Evolutionary conservation across 805 yeast genomes (phyloP), one percentile per base, ranked within the genome.

Genomic region (Kuraishia ogatae): DNA sequence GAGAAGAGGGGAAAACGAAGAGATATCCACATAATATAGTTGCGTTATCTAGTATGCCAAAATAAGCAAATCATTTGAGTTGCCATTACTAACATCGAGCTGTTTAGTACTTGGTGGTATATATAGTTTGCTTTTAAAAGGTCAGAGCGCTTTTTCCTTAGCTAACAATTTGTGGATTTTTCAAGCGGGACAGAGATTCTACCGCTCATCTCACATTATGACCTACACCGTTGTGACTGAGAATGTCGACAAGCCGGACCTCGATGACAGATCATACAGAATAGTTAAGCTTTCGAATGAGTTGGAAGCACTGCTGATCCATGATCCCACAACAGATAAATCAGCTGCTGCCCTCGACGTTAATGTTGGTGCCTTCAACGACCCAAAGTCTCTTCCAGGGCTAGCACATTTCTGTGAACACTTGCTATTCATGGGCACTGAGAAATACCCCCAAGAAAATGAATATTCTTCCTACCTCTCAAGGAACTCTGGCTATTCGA

Each of bases 401-500:
- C 71, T 88, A 56, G 96, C 96, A 6, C 96, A 88, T 71, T 87
- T 87, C 64, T 81, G 85, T 65, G 87, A 82, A 62, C 87, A 87
- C 67, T 73, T 87, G 57, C 72, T 87, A 57, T 87, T 87, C 67
- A 84, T 87, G 89, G 93, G 93, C 21, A 87, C 93, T 5, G 75
- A 77, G 58, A 86, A 86, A 68, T 87, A 83, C 64, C 94, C 93
- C 1, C 73, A 75, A 51, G 94, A 87, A 63, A 85, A 84, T 65
- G 93, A 85, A 58, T 87, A 87, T 67, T 70, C 86, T 50, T 81
- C 85, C 53, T 94, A 78, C 67, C 72, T 93, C 55, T 78, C 96
- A 8, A 83, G 86, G 58, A 96, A 94, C 65, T 86, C 92, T 48
- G 99, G 98, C 20, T 80, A 80, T 58, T 87, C 96, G 39, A 93